Base-by-base conservation (phyloP, 805 yeast species). In the Ogataea ramenticola region DNA sequence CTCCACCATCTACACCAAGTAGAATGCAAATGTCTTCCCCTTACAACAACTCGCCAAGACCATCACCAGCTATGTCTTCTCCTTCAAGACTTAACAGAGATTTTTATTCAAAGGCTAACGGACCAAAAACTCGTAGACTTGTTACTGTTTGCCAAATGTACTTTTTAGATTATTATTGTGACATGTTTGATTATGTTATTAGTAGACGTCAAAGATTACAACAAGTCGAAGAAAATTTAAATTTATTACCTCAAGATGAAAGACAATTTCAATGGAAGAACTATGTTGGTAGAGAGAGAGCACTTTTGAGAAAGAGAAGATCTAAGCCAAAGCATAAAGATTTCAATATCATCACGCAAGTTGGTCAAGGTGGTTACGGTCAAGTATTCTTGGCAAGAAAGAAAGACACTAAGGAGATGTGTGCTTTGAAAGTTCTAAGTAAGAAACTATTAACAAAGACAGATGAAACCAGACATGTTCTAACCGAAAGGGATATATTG, bases 321-420 rank as follows among this genome's bases (percentile, higher is more conserved):
- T 72, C 88, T 46, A 87, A 88, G 64, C 96, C 97, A 31, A 86
- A 84, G 61, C 93, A 90, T 60, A 90, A 90, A 54, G 99, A 93
- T 64, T 93, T 93, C 61, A 95, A 89, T 60, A 86, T 91, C 71
- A 83, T 93, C 52, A 93, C 99, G 1, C 99, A 93, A 68, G 97
- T 93, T 29, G 99, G 99, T 14, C 99, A 93, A 69, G 99, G 99
- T 58, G 99, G 99, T 3, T 93, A 93, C 60, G 99, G 99, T 21
- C 97, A 93, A 66, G 99, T 93, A n/a, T 93, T 87, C 56, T 68
- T 93, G 49, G 97, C 99, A 1, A 77, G 90, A 52, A 93, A 93
- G 71, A 82, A 81, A 52, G 99, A 93, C 58, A 89, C 98, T 1
- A 79, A 82, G 50, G 99, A 93, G 65, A 84, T 93, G 39, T 91